Evolutionary conservation across 352 stramenopile species (phyloP).

Genomic region (Pythium guiyangense): DNA sequence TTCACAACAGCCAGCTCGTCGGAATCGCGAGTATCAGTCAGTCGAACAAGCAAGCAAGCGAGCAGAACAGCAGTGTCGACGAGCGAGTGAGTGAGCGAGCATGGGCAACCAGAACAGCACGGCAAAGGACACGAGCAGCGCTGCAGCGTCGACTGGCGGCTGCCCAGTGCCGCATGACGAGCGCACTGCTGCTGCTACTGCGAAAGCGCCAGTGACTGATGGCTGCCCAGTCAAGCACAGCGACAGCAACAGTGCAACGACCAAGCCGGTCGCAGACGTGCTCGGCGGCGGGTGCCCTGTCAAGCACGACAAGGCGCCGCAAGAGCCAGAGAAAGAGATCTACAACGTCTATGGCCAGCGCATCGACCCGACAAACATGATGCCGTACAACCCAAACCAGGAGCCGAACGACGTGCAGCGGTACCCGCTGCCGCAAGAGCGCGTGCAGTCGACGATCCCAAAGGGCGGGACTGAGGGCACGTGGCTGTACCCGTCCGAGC

Average conservation of each 20-base stretch:
- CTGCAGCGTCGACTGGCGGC: constrained; percentile 3
- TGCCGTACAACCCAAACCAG: constrained; percentile 96
- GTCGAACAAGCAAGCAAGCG: too few relatives aligned
- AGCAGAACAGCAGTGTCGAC: constrained; percentile 2
- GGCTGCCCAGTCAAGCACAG: constrained; percentile 77
- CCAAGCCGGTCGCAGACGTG: constrained; percentile 13
- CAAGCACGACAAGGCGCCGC: constrained; percentile 24
- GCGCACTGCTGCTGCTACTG: constrained; percentile 8
- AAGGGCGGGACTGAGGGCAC: constrained; percentile 94
- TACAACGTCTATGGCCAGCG: constrained; percentile 98
- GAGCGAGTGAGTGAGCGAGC: constrained; percentile 5
- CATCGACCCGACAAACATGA: constrained; percentile 98
- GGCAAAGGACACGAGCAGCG: constrained; percentile 12
- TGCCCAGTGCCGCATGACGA: constrained; percentile 59
- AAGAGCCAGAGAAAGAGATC: constrained; percentile 34
- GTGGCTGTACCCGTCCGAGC: constrained; percentile 97
- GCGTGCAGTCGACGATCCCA: constrained; percentile 95
- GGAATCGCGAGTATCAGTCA: constrained; percentile 1
- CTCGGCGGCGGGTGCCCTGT: constrained; percentile 54
- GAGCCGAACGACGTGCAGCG: constrained; percentile 90
- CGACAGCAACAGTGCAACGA: constrained; percentile 12
- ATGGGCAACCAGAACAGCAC: constrained; percentile 75
- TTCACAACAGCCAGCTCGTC: neutral
- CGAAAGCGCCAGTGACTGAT: constrained; percentile 12
- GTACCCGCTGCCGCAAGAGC: constrained; percentile 88